A percentile compares a stretch with the other conserved stretches of the same genome.
These are phyloP conservation scores for Cicer yamashitae DNA, from an alignment of 306 rosid species.

Conservation along the genomic window DNA sequence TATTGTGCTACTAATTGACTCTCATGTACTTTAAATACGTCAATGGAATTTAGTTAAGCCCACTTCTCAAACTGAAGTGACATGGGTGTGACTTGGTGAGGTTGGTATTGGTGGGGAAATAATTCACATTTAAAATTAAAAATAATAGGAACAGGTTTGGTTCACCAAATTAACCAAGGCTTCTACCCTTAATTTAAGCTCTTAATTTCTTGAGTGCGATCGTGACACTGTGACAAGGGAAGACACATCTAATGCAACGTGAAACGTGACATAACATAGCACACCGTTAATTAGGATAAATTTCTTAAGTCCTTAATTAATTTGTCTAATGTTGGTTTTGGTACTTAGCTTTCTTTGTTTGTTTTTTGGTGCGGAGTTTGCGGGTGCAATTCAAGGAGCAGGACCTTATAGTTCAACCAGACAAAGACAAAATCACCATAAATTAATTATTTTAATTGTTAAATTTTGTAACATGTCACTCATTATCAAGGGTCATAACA, in stretches of 20 bases:
- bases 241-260: neutral
- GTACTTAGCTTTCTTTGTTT: neutral
- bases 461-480: neutral
- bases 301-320: no score
- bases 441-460: neutral
- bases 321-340: slow-evolving; percentile 3
- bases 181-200: slow-evolving; percentile 14
- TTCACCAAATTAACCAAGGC: slow-evolving; percentile 76
- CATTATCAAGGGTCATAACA: no score
- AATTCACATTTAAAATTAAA: neutral
- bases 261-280: no score
- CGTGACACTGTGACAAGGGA: slow-evolving; percentile 16
- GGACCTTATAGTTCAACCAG: slow-evolving; percentile 9
- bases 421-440: slow-evolving; percentile 24
- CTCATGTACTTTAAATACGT: slow-evolving; percentile 38
- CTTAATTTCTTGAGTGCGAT: slow-evolving; percentile 32
- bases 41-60: slow-evolving; percentile 65
- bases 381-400: slow-evolving; percentile 26
- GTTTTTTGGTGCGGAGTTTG: slow-evolving; percentile 42
- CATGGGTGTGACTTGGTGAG: slow-evolving; percentile 67
- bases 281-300: no score
- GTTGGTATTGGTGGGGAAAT: slow-evolving; percentile 51
- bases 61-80: slow-evolving; percentile 67
- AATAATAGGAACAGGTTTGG: slow-evolving; percentile 66
- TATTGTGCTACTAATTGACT: slow-evolving; percentile 4